A percentile compares a stretch with the other conserved stretches of the same genome.
Evolutionary conservation across 805 yeast species (phyloP).

Genomic region (Naumovozyma dairenensis): DNA sequence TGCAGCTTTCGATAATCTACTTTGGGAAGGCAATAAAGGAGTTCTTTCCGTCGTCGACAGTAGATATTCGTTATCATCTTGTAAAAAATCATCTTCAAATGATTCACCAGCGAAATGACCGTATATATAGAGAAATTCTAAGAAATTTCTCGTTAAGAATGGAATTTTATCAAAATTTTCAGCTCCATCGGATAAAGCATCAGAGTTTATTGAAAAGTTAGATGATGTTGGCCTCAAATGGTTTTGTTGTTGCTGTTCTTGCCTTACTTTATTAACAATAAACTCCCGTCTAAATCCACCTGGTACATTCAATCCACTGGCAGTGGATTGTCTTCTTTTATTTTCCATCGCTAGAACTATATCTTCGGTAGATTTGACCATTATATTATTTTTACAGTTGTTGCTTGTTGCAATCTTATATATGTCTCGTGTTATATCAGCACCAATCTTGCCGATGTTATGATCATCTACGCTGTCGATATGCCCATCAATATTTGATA

Average conservation of each 20-base stretch:
- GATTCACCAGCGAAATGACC: conserved; percentile 86
- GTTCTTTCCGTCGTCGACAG: conserved; percentile 21
- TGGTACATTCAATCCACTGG: conserved; percentile 63
- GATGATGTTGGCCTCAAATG: no score
- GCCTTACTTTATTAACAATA: conserved; percentile 34
- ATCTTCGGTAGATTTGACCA: conserved; percentile 21
- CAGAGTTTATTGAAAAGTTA: no score
- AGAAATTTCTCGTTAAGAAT: conserved; percentile 57
- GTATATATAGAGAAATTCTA: conserved; percentile 67
- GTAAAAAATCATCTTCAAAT: conserved; percentile 51
- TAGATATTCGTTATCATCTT: conserved; percentile 31
- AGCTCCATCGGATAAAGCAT: conserved; percentile 7
- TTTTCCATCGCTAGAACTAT: conserved; percentile 12
- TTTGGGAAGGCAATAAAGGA: conserved; percentile 17
- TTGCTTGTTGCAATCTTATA: conserved; percentile 17
- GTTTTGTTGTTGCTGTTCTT: conserved; percentile 18
- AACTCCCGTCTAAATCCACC: conserved; percentile 77
- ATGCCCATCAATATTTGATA: background rate
- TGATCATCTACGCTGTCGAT: conserved; percentile 5
- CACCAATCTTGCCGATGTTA: conserved; percentile 24
- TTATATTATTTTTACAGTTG: conserved; percentile 5
- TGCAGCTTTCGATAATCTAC: conserved; percentile 5
- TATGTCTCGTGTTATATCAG: conserved; percentile 32
- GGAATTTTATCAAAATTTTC: conserved; percentile 31
- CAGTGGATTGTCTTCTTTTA: conserved; percentile 49